A percentile compares a stretch with the other conserved stretches of the same genome.
Conservation (phyloP, 129 eudicot species). For the Smallanthus sonchifolius region DNA sequence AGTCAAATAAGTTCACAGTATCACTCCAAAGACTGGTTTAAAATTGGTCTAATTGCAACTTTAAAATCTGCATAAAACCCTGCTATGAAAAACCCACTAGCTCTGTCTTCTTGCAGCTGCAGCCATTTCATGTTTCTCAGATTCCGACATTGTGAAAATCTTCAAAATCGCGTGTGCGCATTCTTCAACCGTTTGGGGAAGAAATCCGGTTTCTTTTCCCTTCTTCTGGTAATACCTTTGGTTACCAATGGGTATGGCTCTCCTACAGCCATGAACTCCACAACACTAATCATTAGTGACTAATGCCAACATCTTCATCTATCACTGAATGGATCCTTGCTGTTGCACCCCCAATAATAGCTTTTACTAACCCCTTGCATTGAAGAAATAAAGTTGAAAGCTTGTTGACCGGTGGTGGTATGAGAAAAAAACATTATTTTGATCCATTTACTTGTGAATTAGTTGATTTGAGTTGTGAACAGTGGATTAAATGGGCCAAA, state of each 20-base stretch:
- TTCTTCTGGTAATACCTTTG: constrained; percentile 75
- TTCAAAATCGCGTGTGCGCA: constrained; percentile 71
- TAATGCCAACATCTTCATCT: constrained; percentile 94
- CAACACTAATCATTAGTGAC: constrained; percentile 38
- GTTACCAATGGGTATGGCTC: constrained; percentile 22
- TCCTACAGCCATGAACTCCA: constrained; percentile 93
- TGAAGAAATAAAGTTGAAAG: background rate
- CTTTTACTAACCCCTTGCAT: constrained; percentile 72
- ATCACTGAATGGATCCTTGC: constrained; percentile 91
- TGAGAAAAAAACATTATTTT: too few species aligned
- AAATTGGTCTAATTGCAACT: constrained; percentile 48
- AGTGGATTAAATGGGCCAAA: background rate
- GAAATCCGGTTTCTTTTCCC: constrained; percentile 74
- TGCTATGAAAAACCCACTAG: constrained; percentile 74
- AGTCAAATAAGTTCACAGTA: background rate
- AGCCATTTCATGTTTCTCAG: constrained; percentile 72
- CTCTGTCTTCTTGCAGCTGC: constrained; percentile 77
- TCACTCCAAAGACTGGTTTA: constrained; percentile 23
- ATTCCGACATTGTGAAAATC: constrained; percentile 53
- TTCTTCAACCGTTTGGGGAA: constrained; percentile 64
- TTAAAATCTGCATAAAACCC: constrained; percentile 73
- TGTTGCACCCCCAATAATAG: constrained; percentile 79
- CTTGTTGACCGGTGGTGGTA: constrained; percentile 3
- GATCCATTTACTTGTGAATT: background rate
- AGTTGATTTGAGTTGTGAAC: background rate